Evolutionary conservation across 768 basidiomycete genomes (phyloP).

Genomic region (Epithele typhae): DNA sequence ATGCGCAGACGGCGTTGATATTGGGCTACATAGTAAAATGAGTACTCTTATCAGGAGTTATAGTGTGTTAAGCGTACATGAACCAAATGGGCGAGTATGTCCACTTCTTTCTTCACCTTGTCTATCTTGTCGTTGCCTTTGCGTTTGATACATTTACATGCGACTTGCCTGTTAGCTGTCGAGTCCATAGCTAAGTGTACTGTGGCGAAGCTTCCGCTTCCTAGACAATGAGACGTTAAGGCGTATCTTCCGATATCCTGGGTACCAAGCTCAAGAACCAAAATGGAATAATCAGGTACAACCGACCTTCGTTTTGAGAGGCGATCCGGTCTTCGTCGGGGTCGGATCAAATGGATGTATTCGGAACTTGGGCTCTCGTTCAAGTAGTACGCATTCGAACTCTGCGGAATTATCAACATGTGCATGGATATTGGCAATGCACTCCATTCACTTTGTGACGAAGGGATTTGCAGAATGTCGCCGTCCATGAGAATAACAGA

Average conservation of each 20-base stretch:
- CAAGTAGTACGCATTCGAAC: conserved; percentile 62
- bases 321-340: conserved; percentile 47
- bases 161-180: conserved; percentile 62
- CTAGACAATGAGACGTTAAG: conserved; percentile 77
- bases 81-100: conserved; percentile 62
- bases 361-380: conserved; percentile 50
- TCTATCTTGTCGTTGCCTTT: conserved; percentile 54
- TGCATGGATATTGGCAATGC: neutral
- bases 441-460: conserved; percentile 47
- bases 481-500: conserved; percentile 76
- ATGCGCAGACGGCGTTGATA: conserved; percentile 73
- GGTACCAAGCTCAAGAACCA: neutral
- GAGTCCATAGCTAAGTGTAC: conserved; percentile 76
- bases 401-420: conserved; percentile 31
- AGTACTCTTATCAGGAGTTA: neutral
- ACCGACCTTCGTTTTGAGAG: conserved; percentile 44
- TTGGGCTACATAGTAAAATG: conserved; percentile 54
- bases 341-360: conserved; percentile 57
- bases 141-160: conserved; percentile 76
- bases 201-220: conserved; percentile 77
- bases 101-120: conserved; percentile 75
- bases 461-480: conserved; percentile 63
- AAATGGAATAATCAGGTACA: neutral
- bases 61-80: conserved; percentile 46
- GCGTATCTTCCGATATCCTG: conserved; percentile 64